Conservation (phyloP, 2,329 filamentous ascomycete species). For the Aureobasidium sp. region DNA sequence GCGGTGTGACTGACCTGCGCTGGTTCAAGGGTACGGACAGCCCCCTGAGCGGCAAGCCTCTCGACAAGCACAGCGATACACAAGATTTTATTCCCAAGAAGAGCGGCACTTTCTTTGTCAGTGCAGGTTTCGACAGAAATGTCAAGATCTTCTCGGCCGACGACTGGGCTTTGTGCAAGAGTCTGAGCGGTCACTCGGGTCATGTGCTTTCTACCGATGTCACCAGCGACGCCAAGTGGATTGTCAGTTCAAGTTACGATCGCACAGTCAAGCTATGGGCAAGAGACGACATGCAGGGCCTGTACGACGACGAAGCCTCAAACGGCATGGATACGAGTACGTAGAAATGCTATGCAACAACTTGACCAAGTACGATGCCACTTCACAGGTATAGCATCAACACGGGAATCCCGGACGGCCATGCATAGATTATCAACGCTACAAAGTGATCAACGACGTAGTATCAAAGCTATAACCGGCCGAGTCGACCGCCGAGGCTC, state of each 20-base stretch:
- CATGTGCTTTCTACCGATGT: slow-evolving; percentile 89
- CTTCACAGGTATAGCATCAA: background rate
- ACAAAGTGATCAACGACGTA: background rate
- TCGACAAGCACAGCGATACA: background rate
- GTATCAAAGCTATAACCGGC: background rate
- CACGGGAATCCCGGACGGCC: background rate
- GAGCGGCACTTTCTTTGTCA: slow-evolving; percentile 84
- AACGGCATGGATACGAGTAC: slow-evolving; percentile 5
- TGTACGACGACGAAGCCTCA: slow-evolving; percentile 17
- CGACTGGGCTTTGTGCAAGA: slow-evolving; percentile 87
- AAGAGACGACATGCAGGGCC: slow-evolving; percentile 60
- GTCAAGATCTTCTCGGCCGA: slow-evolving; percentile 95
- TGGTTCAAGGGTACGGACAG: slow-evolving; percentile 90
- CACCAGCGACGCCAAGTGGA: slow-evolving; percentile 78
- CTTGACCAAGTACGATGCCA: background rate
- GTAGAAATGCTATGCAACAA: background rate
- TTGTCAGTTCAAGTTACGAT: slow-evolving; percentile 89
- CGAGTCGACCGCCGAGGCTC: background rate
- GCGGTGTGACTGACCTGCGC: slow-evolving; percentile 82
- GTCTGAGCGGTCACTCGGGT: slow-evolving; percentile 79
- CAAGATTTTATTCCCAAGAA: slow-evolving; percentile 56
- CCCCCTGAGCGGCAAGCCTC: slow-evolving; percentile 35
- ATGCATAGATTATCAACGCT: background rate
- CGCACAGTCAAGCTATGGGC: slow-evolving; percentile 95
- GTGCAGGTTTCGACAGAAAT: slow-evolving; percentile 84